Percentiles rank a stretch among this genome's conserved stretches.
These are phyloP conservation scores for Podosphaera aphanis DNA, from an alignment of 2,329 filamentous ascomycete species.

Conservation along the genomic window DNA sequence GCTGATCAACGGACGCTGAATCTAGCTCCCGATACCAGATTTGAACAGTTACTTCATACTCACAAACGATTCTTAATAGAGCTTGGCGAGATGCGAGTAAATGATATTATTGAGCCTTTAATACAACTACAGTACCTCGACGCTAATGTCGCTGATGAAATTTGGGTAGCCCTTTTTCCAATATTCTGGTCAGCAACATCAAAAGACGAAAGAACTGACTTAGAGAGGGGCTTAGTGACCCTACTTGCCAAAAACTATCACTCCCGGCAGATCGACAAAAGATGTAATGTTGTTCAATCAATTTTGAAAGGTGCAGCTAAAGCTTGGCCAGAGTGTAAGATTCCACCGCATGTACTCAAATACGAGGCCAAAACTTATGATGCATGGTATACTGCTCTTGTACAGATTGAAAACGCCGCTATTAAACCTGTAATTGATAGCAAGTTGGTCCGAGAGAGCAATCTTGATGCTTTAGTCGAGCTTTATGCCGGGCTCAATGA, in stretches of 20 bases:
- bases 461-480: conserved; percentile 84
- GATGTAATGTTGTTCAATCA: conserved; percentile 87
- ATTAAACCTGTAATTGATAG: conserved; percentile 63
- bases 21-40: conserved; percentile 57
- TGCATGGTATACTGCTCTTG: conserved; percentile 86
- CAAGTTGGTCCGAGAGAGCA: conserved; percentile 68
- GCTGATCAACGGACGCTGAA: conserved; percentile 41
- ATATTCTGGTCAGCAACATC: conserved; percentile 79
- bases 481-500: conserved; percentile 79
- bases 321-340: conserved; percentile 67
- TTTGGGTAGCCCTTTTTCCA: conserved; percentile 82
- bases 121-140: conserved; percentile 84
- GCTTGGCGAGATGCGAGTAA: conserved; percentile 63
- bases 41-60: conserved; percentile 53
- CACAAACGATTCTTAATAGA: conserved; percentile 71
- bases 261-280: conserved; percentile 74
- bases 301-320: conserved; percentile 71
- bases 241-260: conserved; percentile 91
- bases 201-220: conserved; percentile 68
- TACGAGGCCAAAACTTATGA: conserved; percentile 86
- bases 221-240: conserved; percentile 77
- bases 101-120: conserved; percentile 74
- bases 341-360: conserved; percentile 89
- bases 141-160: conserved; percentile 53
- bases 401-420: conserved; percentile 72